phyloP scores from a whole-genome alignment of 2,329 filamentous ascomycete species.

The Colletotrichum incanum region DNA sequence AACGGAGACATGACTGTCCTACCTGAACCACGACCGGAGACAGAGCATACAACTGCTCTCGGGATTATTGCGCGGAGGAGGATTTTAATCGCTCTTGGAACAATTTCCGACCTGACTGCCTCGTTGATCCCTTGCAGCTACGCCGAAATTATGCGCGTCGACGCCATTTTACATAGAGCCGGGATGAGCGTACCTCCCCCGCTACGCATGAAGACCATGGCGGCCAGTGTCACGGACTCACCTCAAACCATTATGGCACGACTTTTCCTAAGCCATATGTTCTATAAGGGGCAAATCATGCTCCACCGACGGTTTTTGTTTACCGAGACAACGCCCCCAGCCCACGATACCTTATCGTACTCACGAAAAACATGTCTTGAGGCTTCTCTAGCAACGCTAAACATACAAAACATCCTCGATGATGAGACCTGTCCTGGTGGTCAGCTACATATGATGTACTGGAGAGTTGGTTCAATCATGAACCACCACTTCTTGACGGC shows the following conservation, averaged over 20 bases:
- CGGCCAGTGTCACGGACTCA: conserved; percentile 46
- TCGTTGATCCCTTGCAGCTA: conserved; percentile 41
- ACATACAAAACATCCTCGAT: conserved; percentile 47
- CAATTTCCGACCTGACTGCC: conserved; percentile 45
- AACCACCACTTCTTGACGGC: conserved; percentile 48
- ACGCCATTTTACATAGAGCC: conserved; percentile 47
- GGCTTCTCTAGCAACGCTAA: conserved; percentile 45
- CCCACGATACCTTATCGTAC: conserved; percentile 45
- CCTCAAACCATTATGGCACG: conserved; percentile 48
- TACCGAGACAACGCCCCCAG: background rate
- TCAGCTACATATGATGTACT: conserved; percentile 44
- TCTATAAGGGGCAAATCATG: conserved; percentile 50
- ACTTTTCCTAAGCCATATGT: conserved; percentile 49
- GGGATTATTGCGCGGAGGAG: conserved; percentile 45
- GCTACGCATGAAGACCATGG: conserved; percentile 44
- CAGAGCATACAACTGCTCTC: conserved; percentile 49
- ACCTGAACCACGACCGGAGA: conserved; percentile 55
- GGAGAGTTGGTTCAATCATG: conserved; percentile 30
- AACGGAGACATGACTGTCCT: conserved; percentile 51
- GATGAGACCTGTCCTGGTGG: conserved; percentile 46
- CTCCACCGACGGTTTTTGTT: conserved; percentile 51
- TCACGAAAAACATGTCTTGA: conserved; percentile 47
- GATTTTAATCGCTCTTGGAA: conserved; percentile 46
- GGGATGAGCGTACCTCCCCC: conserved; percentile 45
- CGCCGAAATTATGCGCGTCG: conserved; percentile 45